Evolutionary conservation across 495 filamentous ascomycete genomes (phyloP).

Genomic region (Pseudoneurospora amorphoporcata): DNA sequence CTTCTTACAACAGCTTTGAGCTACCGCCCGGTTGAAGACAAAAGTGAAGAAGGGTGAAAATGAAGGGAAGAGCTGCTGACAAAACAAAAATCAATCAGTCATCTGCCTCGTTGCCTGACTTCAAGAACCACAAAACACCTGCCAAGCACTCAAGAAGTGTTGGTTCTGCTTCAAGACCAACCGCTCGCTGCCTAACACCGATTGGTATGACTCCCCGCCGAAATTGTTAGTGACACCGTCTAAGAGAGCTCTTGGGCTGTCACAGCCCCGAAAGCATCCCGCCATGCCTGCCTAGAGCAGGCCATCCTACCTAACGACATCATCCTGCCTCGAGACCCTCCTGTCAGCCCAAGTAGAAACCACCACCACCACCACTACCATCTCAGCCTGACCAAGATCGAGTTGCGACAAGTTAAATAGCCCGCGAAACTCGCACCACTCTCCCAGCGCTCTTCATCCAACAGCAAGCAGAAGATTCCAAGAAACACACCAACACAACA

Average conservation of each 20-base stretch:
- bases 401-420: neutral
- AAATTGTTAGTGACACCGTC: neutral
- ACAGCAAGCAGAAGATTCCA: neutral
- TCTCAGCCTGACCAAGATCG: neutral
- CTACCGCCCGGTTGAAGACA: neutral
- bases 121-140: neutral
- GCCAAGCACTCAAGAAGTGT: neutral
- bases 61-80: neutral
- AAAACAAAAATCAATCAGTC: too few species aligned
- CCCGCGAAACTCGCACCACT: neutral
- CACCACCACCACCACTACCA: neutral
- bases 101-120: neutral
- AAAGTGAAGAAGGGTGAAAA: neutral
- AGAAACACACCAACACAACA: neutral
- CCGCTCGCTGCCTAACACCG: neutral
- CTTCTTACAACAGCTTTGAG: neutral
- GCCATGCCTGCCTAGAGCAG: neutral
- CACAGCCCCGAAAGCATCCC: neutral
- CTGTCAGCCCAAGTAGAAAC: neutral
- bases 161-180: neutral
- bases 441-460: neutral
- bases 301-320: neutral
- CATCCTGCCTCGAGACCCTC: neutral
- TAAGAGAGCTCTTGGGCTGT: neutral
- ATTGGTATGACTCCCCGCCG: neutral